These are phyloP conservation scores for Dictyostelium capitatum DNA, from an alignment of 78 protist genomes.

Conservation along the genomic window DNA sequence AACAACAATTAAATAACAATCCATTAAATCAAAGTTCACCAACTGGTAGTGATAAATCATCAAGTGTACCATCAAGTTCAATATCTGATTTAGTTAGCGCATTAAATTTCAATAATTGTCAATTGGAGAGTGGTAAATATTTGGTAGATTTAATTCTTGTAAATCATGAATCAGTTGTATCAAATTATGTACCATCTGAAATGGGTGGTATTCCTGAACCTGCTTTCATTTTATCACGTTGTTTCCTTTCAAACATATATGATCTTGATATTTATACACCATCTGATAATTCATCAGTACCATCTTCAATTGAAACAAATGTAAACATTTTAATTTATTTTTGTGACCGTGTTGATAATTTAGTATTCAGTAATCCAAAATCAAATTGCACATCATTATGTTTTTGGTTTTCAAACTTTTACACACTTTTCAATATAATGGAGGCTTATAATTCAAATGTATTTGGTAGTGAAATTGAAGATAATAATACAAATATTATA, in stretches of 20 bases:
- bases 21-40: slow-evolving; percentile 15
- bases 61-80: not conserved
- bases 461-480: no score
- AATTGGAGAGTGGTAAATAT: slow-evolving; percentile 57
- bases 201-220: slow-evolving; percentile 51
- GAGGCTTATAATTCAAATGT: not conserved
- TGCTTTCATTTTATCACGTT: slow-evolving; percentile 31
- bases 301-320: not conserved
- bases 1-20: not conserved
- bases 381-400: not conserved
- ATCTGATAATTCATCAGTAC: not conserved
- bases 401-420: slow-evolving; percentile 64
- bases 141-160: slow-evolving; percentile 16
- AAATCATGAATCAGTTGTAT: not conserved
- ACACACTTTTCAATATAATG: not conserved
- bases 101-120: slow-evolving; percentile 53
- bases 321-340: slow-evolving; percentile 22
- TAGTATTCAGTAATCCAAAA: slow-evolving; percentile 7
- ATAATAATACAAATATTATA: not conserved
- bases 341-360: slow-evolving; percentile 23
- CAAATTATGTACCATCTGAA: slow-evolving; percentile 5
- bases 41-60: slow-evolving; percentile 19
- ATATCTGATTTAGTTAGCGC: slow-evolving; percentile 47
- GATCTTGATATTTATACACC: not conserved
- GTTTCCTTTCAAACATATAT: slow-evolving; percentile 35